Evolutionary conservation across 139 green algal species (phyloP).

Genomic region (Coelastrella sp.): DNA sequence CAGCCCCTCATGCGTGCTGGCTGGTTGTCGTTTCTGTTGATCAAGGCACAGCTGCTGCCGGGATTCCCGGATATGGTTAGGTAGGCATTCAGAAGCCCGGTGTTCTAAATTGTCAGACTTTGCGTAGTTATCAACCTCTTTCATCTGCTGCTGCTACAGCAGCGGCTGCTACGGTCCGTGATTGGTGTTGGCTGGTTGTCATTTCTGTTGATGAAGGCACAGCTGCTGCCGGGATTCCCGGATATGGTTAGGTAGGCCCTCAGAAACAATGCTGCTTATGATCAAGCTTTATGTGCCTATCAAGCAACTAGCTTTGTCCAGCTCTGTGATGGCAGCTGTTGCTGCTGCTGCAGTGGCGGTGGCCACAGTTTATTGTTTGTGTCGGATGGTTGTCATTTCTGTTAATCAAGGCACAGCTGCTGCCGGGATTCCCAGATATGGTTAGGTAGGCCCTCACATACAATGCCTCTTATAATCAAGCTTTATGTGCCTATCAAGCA

Average conservation of each 20-base stretch:
- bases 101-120: too few species aligned
- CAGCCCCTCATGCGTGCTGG: conserved; percentile 56
- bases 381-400: conserved; percentile 9
- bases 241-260: conserved; percentile 73
- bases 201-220: conserved; percentile 58
- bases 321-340: too few species aligned
- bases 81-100: conserved; percentile 2
- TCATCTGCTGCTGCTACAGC: background rate
- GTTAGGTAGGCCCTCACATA: too few species aligned
- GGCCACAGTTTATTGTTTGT: too few species aligned
- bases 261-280: too few species aligned
- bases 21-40: conserved; percentile 59
- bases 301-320: too few species aligned
- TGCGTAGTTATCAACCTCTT: too few species aligned
- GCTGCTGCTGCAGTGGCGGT: background rate
- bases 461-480: too few species aligned
- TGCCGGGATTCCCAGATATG: conserved; percentile 64
- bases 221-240: conserved; percentile 63
- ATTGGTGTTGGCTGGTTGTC: conserved; percentile 59
- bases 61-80: conserved; percentile 69
- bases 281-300: too few species aligned
- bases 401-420: conserved; percentile 56
- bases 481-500: too few species aligned
- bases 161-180: conserved; percentile 37
- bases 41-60: conserved; percentile 60